Evolutionary conservation across 768 basidiomycete genomes (phyloP), one percentile per base, ranked within the genome.

Genomic region (Auricularia cornea): DNA sequence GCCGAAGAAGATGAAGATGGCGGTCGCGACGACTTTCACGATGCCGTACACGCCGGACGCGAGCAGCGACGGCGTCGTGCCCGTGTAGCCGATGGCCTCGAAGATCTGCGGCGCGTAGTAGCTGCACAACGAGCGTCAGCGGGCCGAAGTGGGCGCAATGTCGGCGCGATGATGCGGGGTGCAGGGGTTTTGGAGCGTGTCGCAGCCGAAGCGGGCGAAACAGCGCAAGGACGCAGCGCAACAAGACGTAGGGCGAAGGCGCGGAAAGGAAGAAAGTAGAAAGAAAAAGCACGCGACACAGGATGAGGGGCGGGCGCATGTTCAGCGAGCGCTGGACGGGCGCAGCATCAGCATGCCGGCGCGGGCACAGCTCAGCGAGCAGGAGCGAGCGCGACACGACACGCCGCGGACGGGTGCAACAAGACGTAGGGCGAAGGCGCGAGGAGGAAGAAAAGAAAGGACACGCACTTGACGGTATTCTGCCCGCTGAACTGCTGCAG

Each of bases 401-500:
- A 77, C 74, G 72, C 90, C 90, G 65, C 90, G 87, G 69, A 87
- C 86, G 3, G 89, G 2, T 14, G n/a, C 14, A 26, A 52, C 2
- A 52, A 48, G 38, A 48, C 2, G n/a, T n/a, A 35, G 33, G 2
- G 33, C 33, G 33, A 35, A 35, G 33, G 33, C 1, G 38, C 41
- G 18, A 52, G 52, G 18, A 59, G n/a, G 41, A 35, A 57, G 11
- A 30, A 12, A 2, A 38, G 16, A 2, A 38, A 38, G 2, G 14
- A 35, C 86, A 89, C 71, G 90, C 88, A 52, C 83, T 77, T 78
- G 66, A 93, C 87, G 0, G 87, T 86, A 74, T 94, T 91, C 71
- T 93, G 92, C 1, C 92, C 92, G 59, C 83, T 81, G 87, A 87
- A 92, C 70, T 93, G 90, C 67, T 93, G 92, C 8, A 92, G 76